Evolutionary conservation across 495 filamentous ascomycete species (phyloP).

Genomic region (Neurospora sp.): DNA sequence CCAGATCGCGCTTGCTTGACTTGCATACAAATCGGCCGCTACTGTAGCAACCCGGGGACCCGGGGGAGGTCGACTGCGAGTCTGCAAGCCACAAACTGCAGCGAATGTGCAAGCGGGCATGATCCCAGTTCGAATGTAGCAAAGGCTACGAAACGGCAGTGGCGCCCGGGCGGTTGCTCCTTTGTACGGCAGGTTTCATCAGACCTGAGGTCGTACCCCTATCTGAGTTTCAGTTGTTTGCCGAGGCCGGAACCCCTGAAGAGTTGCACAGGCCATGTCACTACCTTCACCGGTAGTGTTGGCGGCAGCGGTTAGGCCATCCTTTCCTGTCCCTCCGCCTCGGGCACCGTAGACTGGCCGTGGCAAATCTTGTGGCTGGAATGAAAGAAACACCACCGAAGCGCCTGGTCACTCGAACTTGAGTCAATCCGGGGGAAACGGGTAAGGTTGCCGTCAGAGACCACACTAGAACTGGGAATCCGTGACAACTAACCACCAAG

Average conservation of each 20-base stretch:
- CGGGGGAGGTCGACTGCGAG: neutral
- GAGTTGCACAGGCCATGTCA: neutral
- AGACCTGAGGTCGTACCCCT: neutral
- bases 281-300: neutral
- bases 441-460: neutral
- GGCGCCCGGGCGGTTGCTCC: neutral
- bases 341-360: neutral
- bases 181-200: neutral
- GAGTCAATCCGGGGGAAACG: neutral
- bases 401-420: neutral
- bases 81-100: neutral
- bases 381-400: neutral
- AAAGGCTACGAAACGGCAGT: neutral
- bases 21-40: neutral
- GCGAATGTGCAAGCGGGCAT: neutral
- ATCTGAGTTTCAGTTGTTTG: neutral
- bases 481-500: neutral
- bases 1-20: neutral
- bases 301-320: neutral
- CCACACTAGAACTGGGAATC: neutral
- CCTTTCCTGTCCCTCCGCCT: neutral
- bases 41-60: neutral
- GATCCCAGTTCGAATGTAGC: neutral
- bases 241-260: neutral
- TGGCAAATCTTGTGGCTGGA: neutral